Conservation (phyloP, 192 early-diverging fungal genomes). For the Cetraspora pellucida region DNA sequence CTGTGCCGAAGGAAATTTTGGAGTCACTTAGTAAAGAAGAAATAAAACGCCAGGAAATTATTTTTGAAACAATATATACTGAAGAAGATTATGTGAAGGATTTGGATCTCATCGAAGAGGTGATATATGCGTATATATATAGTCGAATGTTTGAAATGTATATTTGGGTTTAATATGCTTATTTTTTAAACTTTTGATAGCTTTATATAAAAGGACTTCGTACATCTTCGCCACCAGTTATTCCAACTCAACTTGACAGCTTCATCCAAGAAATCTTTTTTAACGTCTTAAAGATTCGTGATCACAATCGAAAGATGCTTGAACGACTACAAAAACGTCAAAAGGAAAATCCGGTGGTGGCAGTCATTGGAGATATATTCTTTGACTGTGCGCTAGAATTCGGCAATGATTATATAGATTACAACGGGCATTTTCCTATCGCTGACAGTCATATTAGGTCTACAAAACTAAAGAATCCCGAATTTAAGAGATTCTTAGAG, state of each 20-base stretch:
- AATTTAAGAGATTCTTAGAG: constrained; percentile 75
- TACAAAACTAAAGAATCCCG: constrained; percentile 65
- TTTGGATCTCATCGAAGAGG: constrained; percentile 79
- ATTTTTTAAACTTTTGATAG: constrained; percentile 32
- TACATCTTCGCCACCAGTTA: constrained; percentile 28
- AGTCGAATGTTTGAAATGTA: not conserved
- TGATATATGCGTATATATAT: constrained; percentile 38
- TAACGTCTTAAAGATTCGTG: constrained; percentile 67
- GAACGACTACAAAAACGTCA: constrained; percentile 62
- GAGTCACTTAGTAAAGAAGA: constrained; percentile 71
- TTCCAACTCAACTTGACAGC: constrained; percentile 35
- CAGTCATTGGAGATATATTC: constrained; percentile 83
- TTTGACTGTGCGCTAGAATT: constrained; percentile 64
- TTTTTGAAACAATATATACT: constrained; percentile 89
- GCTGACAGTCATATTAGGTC: constrained; percentile 72
- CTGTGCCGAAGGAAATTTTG: constrained; percentile 74
- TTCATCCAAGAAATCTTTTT: constrained; percentile 75
- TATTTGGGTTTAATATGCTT: constrained; percentile 25
- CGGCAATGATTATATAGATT: constrained; percentile 69
- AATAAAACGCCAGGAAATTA: constrained; percentile 89
- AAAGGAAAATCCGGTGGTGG: constrained; percentile 67
- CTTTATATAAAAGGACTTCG: constrained; percentile 28
- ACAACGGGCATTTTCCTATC: constrained; percentile 78
- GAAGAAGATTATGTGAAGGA: constrained; percentile 92
- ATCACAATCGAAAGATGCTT: constrained; percentile 58